Base-by-base conservation (phyloP, 192 early-diverging fungal genomes). In the Geranomyces michiganensis region DNA sequence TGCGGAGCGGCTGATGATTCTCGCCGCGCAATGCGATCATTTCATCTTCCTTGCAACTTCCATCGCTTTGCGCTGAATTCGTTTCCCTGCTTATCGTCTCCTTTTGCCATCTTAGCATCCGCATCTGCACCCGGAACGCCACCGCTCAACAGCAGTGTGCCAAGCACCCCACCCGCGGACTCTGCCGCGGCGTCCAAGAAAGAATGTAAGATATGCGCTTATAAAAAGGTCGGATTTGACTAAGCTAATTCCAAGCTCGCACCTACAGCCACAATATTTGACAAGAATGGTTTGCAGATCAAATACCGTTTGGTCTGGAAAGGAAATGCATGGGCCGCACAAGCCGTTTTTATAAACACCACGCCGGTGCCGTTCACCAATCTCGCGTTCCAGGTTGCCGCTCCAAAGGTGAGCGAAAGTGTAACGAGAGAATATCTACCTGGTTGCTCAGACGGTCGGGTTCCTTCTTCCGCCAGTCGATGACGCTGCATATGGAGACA, bases 221-320 rank as follows among this genome's bases (percentile, higher is more conserved):
- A 22, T 51, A 22, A 51, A 1, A 51, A 51, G 48, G 19, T 26
- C 59, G 19, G 1, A 21, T 61, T 3, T 17, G 6, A 71, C 19
- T 70, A 41, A 17, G 31, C 46, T 26, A 61, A 33, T 1, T 30
- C 36, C n/a, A n/a, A n/a, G n/a, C 36, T 41, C 10, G 36, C 36
- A 41, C 10, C n/a, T 41, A 10, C 36, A 76, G 72, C 41, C 62
- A 63, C 60, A 26, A 66, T 86, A 21, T 81, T 76, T 70, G 76
- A 86, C 65, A 86, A 86, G 60, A 86, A 86, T 58, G 85, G 85
- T 1, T 77, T 86, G 17, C 85, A 87, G 68, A 80, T 87, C 51
- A 78, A 81, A n/a, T 67, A 77, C n/a, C 58, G 47, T 17, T 3
- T 75, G 22, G 22, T 59, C 22, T 60, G 71, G 70, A 72, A 65